phyloP scores from a whole-genome alignment of 2,329 filamentous ascomycete genomes.

The Didymella sp. region DNA sequence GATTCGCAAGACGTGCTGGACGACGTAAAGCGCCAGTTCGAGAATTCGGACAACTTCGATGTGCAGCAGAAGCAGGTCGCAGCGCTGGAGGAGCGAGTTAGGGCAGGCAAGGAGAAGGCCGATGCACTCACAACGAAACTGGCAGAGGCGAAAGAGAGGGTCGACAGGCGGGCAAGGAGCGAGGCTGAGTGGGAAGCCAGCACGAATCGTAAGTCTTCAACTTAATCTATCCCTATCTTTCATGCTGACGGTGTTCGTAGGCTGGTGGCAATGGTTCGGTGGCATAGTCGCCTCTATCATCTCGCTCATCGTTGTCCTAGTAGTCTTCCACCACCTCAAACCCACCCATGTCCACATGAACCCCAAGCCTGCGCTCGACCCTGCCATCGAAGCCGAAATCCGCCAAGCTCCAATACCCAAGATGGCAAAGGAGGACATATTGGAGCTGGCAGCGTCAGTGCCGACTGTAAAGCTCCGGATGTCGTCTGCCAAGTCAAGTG shows the following conservation, averaged over 20 bases:
- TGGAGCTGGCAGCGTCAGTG: constrained; percentile 21
- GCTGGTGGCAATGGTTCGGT: constrained; percentile 69
- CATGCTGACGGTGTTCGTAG: constrained; percentile 34
- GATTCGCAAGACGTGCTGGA: constrained; percentile 66
- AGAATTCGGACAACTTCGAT: constrained; percentile 67
- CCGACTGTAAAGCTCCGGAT: constrained; percentile 12
- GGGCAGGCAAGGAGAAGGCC: constrained; percentile 65
- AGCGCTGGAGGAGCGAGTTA: constrained; percentile 67
- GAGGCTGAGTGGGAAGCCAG: constrained; percentile 73
- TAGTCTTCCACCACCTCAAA: constrained; percentile 48
- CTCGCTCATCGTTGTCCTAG: constrained; percentile 55
- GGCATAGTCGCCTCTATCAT: constrained; percentile 59
- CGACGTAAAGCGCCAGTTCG: constrained; percentile 68
- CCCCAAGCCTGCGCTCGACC: constrained; percentile 22
- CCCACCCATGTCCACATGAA: constrained; percentile 21
- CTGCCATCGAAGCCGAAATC: constrained; percentile 31
- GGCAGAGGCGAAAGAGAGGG: constrained; percentile 66
- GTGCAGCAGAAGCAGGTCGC: constrained; percentile 70
- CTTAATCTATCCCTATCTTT: not conserved
- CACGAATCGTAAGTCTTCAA: constrained; percentile 52
- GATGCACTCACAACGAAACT: constrained; percentile 68
- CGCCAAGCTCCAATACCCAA: constrained; percentile 42
- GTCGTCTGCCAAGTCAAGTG: constrained; percentile 6
- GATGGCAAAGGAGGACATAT: constrained; percentile 45
- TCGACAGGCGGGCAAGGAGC: constrained; percentile 71